Conservation (phyloP, 306 rosid species). For the Lagenaria siceraria region DNA sequence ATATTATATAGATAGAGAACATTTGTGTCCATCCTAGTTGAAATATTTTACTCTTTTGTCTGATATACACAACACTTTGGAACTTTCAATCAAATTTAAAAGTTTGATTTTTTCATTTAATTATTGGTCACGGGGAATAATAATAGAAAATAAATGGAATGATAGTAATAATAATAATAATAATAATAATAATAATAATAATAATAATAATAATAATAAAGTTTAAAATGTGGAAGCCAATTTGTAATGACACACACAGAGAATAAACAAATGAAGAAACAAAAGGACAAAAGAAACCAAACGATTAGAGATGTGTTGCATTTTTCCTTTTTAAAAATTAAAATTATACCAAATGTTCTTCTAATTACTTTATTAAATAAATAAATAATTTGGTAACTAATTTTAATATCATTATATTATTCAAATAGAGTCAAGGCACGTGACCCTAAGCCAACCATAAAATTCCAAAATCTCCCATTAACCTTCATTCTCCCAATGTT, state of each 20-base stretch:
- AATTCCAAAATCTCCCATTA: not conserved
- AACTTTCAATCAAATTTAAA: not conserved
- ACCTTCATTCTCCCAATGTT: not conserved
- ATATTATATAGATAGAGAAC: too few relatives aligned
- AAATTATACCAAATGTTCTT: not conserved
- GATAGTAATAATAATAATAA: too few relatives aligned
- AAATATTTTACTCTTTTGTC: not conserved
- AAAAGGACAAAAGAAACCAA: not conserved
- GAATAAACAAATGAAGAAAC: not conserved
- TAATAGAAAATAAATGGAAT: not conserved
- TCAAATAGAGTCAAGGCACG: conserved; percentile 1
- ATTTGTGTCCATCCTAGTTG: not conserved
- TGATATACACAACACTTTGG: not conserved
- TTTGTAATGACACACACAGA: not conserved
- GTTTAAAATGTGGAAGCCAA: not conserved
- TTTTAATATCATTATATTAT: not conserved
- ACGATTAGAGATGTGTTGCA: not conserved
- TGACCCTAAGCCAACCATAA: not conserved
- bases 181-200: too few relatives aligned
- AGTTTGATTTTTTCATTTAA: not conserved
- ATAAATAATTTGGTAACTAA: not conserved
- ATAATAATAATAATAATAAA: too few relatives aligned
- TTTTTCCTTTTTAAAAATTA: not conserved
- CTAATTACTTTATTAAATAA: too few relatives aligned
- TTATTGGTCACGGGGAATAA: not conserved